These are phyloP conservation scores for Apiotrichum laibachii DNA, from an alignment of 1,284 basidiomycete genomes.

Conservation along the genomic window DNA sequence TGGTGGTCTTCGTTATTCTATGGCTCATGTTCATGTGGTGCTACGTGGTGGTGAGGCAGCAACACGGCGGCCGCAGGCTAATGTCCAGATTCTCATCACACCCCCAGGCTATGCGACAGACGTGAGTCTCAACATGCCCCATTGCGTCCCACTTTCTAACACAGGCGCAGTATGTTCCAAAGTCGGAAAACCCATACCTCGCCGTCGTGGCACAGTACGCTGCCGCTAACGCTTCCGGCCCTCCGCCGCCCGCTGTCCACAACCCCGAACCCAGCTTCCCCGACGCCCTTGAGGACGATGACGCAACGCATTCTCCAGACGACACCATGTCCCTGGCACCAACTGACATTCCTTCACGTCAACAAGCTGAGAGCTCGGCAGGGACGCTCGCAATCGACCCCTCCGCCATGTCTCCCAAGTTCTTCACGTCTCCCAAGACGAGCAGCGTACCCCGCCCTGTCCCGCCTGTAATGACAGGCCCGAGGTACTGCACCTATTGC, in stretches of 20 bases:
- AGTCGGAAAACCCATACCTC: too few species aligned
- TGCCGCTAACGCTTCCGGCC: too few species aligned
- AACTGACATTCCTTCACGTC: too few species aligned
- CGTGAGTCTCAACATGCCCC: slow-evolving; percentile 52
- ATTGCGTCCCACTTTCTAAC: neutral
- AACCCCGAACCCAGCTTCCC: too few species aligned
- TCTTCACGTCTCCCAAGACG: neutral
- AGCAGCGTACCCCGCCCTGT: slow-evolving; percentile 29
- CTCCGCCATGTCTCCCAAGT: neutral
- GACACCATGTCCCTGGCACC: too few species aligned
- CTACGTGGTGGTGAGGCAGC: slow-evolving; percentile 61
- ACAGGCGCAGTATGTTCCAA: neutral
- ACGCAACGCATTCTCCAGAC: too few species aligned
- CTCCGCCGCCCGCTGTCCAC: too few species aligned
- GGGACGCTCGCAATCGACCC: neutral
- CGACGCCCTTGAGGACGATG: too few species aligned
- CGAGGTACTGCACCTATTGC: slow-evolving; percentile 45
- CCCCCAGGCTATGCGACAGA: slow-evolving; percentile 67
- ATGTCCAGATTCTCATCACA: slow-evolving; percentile 58
- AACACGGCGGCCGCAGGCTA: neutral
- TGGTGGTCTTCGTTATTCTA: slow-evolving; percentile 61
- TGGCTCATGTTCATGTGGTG: slow-evolving; percentile 70
- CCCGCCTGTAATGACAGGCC: slow-evolving; percentile 23
- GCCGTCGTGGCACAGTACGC: too few species aligned
- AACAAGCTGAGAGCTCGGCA: neutral